phyloP scores from a whole-genome alignment of 805 yeast genomes.

The Wickerhamomyces kurtzmanii region DNA sequence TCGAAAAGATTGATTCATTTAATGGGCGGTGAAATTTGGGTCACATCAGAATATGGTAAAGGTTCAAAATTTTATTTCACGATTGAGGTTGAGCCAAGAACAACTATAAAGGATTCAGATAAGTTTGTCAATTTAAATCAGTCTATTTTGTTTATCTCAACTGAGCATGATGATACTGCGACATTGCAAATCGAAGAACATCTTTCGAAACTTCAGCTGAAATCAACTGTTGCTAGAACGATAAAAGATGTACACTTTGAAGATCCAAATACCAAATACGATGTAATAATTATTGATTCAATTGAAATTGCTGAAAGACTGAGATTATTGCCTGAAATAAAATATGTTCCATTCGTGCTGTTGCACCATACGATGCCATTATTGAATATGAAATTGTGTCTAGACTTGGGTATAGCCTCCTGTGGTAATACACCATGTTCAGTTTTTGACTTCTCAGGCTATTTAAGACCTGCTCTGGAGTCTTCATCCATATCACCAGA shows the following conservation, averaged over 20 bases:
- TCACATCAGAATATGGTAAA: conserved; percentile 65
- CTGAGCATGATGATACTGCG: conserved; percentile 44
- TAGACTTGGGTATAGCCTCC: conserved; percentile 79
- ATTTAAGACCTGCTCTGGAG: conserved; percentile 77
- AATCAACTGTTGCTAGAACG: conserved; percentile 48
- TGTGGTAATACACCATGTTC: conserved; percentile 88
- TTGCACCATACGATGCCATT: conserved; percentile 69
- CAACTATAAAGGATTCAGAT: conserved; percentile 55
- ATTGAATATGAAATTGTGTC: conserved; percentile 70
- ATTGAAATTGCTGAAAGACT: conserved; percentile 64
- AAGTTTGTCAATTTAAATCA: conserved; percentile 54
- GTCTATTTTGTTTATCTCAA: conserved; percentile 61
- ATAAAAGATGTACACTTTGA: conserved; percentile 47
- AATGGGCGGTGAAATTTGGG: conserved; percentile 95
- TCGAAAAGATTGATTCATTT: conserved; percentile 80
- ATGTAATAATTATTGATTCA: conserved; percentile 75
- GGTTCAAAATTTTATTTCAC: conserved; percentile 84
- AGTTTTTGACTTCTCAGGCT: conserved; percentile 71
- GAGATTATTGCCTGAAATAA: conserved; percentile 64
- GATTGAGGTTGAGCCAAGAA: conserved; percentile 65
- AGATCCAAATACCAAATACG: conserved; percentile 50
- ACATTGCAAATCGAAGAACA: conserved; percentile 40
- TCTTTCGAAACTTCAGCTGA: conserved; percentile 45
- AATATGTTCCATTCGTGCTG: conserved; percentile 77
- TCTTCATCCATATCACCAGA: conserved; percentile 73